phyloP scores from a whole-genome alignment of 2,329 filamentous ascomycete genomes.

The Aspergillus quadrilineatus region DNA sequence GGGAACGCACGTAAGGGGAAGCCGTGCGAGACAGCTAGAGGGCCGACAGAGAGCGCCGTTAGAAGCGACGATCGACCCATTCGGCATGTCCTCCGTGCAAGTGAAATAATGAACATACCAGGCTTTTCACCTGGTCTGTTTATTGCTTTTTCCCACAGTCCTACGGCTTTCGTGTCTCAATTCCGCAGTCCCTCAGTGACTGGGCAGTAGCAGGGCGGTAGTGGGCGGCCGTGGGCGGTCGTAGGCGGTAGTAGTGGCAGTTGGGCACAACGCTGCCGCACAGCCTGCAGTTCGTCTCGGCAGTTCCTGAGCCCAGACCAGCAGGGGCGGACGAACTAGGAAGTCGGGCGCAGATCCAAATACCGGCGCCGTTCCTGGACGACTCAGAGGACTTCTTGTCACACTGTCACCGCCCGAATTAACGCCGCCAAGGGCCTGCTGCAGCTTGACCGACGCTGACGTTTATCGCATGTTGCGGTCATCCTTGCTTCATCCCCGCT shows the following conservation, averaged over 20 bases:
- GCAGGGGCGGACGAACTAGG: background rate
- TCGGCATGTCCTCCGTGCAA: background rate
- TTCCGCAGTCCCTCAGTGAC: background rate
- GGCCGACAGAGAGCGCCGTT: background rate
- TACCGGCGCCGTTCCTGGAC: background rate
- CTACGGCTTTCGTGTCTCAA: background rate
- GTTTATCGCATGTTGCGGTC: background rate
- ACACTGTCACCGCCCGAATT: background rate
- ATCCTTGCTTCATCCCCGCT: background rate
- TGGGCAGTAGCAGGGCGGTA: no score
- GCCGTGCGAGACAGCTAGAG: background rate
- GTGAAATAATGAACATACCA: background rate
- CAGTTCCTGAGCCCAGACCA: background rate
- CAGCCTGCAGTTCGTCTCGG: background rate
- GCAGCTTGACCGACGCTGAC: no score
- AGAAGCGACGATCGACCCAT: background rate
- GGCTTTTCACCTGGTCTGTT: background rate
- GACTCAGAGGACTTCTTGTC: background rate
- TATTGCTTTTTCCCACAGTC: background rate
- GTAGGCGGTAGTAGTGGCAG: no score
- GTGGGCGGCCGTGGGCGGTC: no score
- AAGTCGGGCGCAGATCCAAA: constrained; percentile 2
- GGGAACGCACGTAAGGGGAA: background rate
- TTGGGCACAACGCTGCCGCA: background rate
- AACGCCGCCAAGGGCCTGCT: background rate